A percentile compares a stretch with the other conserved stretches of the same genome.
phyloP scores from a whole-genome alignment of 495 filamentous ascomycete genomes.

The Xylaria venustula region DNA sequence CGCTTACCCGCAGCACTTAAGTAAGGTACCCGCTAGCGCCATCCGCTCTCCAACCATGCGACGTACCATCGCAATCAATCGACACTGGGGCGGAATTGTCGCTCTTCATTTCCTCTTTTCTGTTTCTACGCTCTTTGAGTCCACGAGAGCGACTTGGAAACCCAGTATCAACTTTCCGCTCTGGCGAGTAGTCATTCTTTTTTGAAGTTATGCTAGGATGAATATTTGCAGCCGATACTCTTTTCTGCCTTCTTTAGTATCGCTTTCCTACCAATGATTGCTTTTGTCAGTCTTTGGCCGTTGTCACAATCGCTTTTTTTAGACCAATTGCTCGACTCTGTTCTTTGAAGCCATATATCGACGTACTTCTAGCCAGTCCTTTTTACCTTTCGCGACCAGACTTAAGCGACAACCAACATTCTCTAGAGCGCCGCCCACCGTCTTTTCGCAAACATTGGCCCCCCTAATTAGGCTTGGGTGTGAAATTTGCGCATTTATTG shows the following conservation, averaged over 20 bases:
- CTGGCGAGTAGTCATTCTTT: slow-evolving; percentile 10
- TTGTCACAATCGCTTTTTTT: slow-evolving; percentile 15
- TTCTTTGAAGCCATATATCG: slow-evolving; percentile 1
- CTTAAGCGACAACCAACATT: background rate
- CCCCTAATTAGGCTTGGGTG: background rate
- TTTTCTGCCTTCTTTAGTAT: background rate
- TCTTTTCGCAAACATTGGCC: background rate
- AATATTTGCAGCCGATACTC: background rate
- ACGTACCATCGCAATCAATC: background rate
- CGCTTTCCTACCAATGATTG: background rate
- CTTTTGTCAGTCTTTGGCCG: background rate
- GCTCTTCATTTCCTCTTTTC: slow-evolving; percentile 5
- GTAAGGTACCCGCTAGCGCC: background rate
- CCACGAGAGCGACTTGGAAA: slow-evolving; percentile 1
- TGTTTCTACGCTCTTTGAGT: background rate
- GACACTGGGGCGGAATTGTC: background rate
- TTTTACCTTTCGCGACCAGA: background rate
- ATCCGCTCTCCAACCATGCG: background rate
- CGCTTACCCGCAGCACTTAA: too few species aligned
- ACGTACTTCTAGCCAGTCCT: background rate
- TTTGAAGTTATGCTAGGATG: background rate
- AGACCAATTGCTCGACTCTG: background rate
- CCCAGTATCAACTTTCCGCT: background rate
- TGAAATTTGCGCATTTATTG: background rate
- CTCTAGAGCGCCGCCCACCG: background rate